A percentile compares a stretch with the other conserved stretches of the same genome.
Evolutionary conservation across 208 protist species (phyloP).

Genomic region (Acanthamoeba royreba): DNA sequence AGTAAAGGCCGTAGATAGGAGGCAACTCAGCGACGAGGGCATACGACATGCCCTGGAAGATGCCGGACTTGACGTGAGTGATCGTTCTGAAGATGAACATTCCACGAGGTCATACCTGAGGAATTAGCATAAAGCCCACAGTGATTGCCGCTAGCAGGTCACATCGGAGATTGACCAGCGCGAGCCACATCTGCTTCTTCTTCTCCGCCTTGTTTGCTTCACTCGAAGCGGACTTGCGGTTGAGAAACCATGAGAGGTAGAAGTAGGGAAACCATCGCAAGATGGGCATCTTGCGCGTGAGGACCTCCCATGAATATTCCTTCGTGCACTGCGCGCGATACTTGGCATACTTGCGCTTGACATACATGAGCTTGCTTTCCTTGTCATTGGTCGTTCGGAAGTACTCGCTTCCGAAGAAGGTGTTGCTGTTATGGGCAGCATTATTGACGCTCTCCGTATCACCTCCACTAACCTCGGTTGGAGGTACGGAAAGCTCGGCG

Average conservation of each 20-base stretch:
- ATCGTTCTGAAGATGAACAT: background rate
- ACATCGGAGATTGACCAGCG: background rate
- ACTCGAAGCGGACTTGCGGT: background rate
- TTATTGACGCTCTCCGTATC: too few relatives aligned
- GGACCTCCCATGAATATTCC: background rate
- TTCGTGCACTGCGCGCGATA: background rate
- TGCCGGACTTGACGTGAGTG: background rate
- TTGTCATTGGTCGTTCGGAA: background rate
- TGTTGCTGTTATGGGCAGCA: too few relatives aligned
- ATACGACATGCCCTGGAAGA: background rate
- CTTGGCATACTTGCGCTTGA: background rate
- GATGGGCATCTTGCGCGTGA: background rate
- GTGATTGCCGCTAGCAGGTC: background rate
- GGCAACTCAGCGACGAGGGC: background rate
- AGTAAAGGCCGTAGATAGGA: conserved; percentile 1
- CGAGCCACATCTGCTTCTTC: background rate
- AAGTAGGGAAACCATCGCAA: background rate
- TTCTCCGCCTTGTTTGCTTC: background rate
- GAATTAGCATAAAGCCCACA: conserved; percentile 18
- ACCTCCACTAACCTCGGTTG: too few relatives aligned
- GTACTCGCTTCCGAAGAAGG: background rate
- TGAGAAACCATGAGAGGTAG: background rate
- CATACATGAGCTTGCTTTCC: background rate
- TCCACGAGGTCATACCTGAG: background rate
- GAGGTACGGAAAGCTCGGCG: background rate